A percentile compares a stretch with the other conserved stretches of the same genome.
Conservation (phyloP, 2,329 filamentous ascomycete species). For the Zymoseptoria brevis region DNA sequence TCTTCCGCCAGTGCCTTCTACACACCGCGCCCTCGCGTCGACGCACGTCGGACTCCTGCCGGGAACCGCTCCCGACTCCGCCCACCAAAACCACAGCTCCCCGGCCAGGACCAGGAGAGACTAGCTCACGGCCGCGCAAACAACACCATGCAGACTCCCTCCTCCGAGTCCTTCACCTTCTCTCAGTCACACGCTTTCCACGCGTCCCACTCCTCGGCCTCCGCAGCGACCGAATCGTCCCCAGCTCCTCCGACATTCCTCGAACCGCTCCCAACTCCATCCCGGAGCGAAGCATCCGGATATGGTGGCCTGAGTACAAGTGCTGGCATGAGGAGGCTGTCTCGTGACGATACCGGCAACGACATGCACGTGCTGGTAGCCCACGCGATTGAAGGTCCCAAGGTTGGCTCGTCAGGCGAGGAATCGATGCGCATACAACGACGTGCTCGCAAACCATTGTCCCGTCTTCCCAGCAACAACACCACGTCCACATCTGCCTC, state of each 20-base stretch:
- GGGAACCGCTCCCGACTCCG: neutral
- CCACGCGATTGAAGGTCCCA: neutral
- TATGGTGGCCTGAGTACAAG: neutral
- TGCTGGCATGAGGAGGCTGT: slow-evolving; percentile 6
- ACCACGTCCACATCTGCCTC: neutral
- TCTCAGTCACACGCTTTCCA: slow-evolving; percentile 19
- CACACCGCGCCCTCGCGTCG: neutral
- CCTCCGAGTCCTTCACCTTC: neutral
- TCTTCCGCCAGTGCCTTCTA: neutral
- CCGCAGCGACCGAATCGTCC: neutral
- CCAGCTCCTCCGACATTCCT: neutral
- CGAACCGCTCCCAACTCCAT: neutral
- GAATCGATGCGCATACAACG: neutral
- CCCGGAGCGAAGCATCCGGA: neutral
- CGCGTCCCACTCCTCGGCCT: slow-evolving; percentile 10
- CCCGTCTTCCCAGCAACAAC: neutral
- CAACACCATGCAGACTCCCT: slow-evolving; percentile 1
- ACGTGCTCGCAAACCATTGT: slow-evolving; percentile 7
- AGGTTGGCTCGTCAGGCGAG: neutral
- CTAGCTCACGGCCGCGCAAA: neutral
- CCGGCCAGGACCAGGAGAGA: neutral
- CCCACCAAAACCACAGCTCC: neutral
- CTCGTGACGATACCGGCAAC: slow-evolving; percentile 25
- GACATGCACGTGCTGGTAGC: slow-evolving; percentile 17
- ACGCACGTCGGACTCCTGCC: neutral